Percentiles rank a stretch among this genome's conserved stretches.
Evolutionary conservation across 2,329 filamentous ascomycete genomes (phyloP).

Genomic region (Botrytis cinerea): DNA sequence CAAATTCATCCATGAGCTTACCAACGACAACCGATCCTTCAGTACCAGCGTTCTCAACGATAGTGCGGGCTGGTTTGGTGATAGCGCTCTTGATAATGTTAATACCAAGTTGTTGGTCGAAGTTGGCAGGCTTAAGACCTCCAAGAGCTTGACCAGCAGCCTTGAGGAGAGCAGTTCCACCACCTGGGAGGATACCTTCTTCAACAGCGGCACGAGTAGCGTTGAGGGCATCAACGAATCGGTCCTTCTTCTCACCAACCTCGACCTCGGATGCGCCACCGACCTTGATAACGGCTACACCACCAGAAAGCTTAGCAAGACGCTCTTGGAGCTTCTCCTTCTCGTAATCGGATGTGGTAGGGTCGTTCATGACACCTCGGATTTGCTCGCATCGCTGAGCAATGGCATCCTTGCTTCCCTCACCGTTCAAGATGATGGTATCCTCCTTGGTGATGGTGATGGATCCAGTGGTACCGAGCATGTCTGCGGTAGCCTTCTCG

Average conservation of each 20-base stretch:
- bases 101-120: constrained; percentile 98
- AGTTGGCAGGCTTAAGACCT: constrained; percentile 86
- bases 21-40: constrained; percentile 96
- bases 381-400: constrained; percentile 98
- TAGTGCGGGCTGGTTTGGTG: constrained; percentile 88
- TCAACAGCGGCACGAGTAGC: constrained; percentile 97
- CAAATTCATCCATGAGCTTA: constrained; percentile 95
- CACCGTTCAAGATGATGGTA: constrained; percentile 96
- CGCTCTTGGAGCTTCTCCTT: constrained; percentile 99
- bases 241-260: constrained; percentile 99
- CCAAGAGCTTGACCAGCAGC: constrained; percentile 85
- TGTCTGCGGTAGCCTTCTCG: constrained; percentile 93
- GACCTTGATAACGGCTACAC: constrained; percentile 99
- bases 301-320: constrained; percentile 97
- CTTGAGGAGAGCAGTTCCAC: constrained; percentile 97
- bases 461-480: constrained; percentile 95
- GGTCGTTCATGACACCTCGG: constrained; percentile 91
- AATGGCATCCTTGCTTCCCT: constrained; percentile 91
- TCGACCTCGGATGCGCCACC: constrained; percentile 97
- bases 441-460: constrained; percentile 99
- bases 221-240: constrained; percentile 97
- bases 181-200: constrained; percentile 97
- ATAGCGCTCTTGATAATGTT: constrained; percentile 98
- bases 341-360: constrained; percentile 96
- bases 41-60: constrained; percentile 95